These are phyloP conservation scores for Drechslerella stenobrocha DNA, from an alignment of 2,329 filamentous ascomycete species.

Conservation along the genomic window DNA sequence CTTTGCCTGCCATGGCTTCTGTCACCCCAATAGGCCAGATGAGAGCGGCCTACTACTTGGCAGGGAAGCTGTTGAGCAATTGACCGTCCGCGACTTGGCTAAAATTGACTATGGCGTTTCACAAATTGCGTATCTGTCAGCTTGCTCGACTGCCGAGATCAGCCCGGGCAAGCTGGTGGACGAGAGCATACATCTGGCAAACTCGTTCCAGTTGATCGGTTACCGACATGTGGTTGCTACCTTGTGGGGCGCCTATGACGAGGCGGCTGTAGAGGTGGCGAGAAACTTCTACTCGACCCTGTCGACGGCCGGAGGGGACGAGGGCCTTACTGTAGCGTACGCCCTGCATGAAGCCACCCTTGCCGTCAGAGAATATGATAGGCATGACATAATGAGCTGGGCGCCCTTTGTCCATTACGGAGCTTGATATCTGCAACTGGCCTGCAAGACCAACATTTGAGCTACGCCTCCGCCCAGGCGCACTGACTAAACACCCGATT, in stretches of 20 bases:
- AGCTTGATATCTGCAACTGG: neutral
- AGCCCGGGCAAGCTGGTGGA: too few relatives aligned
- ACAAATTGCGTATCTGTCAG: too few relatives aligned
- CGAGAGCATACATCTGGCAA: slow-evolving; percentile 10
- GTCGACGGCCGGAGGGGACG: neutral
- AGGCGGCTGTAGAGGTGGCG: too few relatives aligned
- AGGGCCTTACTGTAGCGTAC: neutral
- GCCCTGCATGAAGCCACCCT: neutral
- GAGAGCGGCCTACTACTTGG: slow-evolving; percentile 12
- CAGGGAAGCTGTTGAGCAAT: neutral
- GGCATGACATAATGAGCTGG: too few relatives aligned
- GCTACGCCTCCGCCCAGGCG: too few relatives aligned
- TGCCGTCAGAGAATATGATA: too few relatives aligned
- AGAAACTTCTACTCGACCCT: neutral
- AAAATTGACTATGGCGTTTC: too few relatives aligned
- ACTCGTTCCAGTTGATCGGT: slow-evolving; percentile 7
- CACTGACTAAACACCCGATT: neutral
- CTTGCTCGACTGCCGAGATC: too few relatives aligned
- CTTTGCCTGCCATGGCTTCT: slow-evolving; percentile 8
- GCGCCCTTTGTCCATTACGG: neutral
- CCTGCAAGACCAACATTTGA: neutral
- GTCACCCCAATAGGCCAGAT: slow-evolving; percentile 10
- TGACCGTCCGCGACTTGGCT: slow-evolving; percentile 8
- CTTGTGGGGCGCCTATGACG: too few relatives aligned
- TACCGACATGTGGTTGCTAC: slow-evolving; percentile 4